A percentile compares a stretch with the other conserved stretches of the same genome.
These are phyloP conservation scores for Knoxdaviesia proteae DNA, from an alignment of 2,329 filamentous ascomycete genomes.

Conservation along the genomic window DNA sequence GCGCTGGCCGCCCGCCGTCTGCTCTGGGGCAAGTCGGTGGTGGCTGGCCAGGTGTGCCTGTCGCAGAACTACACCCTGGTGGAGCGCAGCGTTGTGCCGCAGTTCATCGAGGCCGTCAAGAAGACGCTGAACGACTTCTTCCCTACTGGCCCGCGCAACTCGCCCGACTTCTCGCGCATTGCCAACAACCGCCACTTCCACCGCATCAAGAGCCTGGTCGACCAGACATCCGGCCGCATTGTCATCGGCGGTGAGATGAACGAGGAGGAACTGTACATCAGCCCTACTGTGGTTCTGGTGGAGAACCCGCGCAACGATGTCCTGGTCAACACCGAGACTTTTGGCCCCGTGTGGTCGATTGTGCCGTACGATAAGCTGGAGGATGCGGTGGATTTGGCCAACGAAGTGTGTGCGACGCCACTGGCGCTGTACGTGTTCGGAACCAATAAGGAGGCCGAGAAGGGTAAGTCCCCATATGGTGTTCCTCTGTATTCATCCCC, in stretches of 20 bases:
- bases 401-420: conserved; percentile 63
- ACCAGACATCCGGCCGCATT: conserved; percentile 63
- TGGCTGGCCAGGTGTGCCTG: conserved; percentile 80
- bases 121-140: conserved; percentile 56
- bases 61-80: conserved; percentile 84
- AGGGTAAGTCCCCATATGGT: conserved; percentile 27
- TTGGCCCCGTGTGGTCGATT: conserved; percentile 80
- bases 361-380: conserved; percentile 62
- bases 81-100: conserved; percentile 49
- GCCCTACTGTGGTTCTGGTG: conserved; percentile 80
- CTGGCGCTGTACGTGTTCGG: conserved; percentile 75
- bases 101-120: conserved; percentile 57
- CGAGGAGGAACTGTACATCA: conserved; percentile 62
- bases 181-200: conserved; percentile 62
- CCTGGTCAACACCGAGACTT: conserved; percentile 67
- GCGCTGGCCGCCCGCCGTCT: conserved; percentile 64
- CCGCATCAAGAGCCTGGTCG: conserved; percentile 80
- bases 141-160: conserved; percentile 60
- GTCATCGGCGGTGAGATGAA: conserved; percentile 73
- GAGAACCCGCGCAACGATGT: conserved; percentile 48
- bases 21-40: conserved; percentile 72
- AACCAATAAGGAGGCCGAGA: conserved; percentile 53
- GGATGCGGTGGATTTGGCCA: conserved; percentile 65
- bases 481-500: neutral
- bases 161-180: conserved; percentile 59